Evolutionary conservation across 257 asterid species (phyloP).

Genomic region (Solanum clarkiae): DNA sequence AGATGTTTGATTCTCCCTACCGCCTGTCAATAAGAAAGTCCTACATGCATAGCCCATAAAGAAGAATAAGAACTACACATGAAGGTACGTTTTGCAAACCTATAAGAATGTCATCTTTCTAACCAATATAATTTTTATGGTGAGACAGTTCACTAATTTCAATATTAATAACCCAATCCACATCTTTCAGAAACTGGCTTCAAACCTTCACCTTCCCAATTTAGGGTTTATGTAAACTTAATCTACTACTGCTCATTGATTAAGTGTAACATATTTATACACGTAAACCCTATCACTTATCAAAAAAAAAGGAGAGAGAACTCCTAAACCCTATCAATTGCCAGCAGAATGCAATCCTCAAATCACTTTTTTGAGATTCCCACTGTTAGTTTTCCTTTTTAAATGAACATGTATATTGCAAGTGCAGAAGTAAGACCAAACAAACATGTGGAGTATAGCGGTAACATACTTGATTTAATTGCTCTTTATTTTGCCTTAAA

Average conservation of each 20-base stretch:
- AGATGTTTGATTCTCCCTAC: neutral
- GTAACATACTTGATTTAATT: neutral
- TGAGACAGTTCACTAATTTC: neutral
- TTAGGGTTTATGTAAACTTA: neutral
- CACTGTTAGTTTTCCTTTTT: neutral
- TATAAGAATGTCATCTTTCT: neutral
- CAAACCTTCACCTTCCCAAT: neutral
- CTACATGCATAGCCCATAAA: neutral
- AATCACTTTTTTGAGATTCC: neutral
- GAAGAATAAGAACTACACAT: neutral
- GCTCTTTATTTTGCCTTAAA: neutral
- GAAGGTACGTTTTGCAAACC: neutral
- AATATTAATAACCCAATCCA: neutral
- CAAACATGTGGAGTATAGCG: neutral
- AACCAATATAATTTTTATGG: neutral
- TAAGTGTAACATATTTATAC: neutral
- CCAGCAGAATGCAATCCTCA: neutral
- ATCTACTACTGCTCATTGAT: neutral
- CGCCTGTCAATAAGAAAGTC: neutral
- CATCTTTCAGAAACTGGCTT: neutral
- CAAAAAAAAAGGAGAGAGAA: neutral
- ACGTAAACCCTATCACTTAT: neutral
- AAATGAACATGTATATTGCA: neutral
- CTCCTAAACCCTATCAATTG: neutral
- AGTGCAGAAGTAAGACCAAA: neutral